Evolutionary conservation across 1,284 basidiomycete species (phyloP), one percentile per base, ranked within the genome.

Genomic region (Heterobasidion occidentale): DNA sequence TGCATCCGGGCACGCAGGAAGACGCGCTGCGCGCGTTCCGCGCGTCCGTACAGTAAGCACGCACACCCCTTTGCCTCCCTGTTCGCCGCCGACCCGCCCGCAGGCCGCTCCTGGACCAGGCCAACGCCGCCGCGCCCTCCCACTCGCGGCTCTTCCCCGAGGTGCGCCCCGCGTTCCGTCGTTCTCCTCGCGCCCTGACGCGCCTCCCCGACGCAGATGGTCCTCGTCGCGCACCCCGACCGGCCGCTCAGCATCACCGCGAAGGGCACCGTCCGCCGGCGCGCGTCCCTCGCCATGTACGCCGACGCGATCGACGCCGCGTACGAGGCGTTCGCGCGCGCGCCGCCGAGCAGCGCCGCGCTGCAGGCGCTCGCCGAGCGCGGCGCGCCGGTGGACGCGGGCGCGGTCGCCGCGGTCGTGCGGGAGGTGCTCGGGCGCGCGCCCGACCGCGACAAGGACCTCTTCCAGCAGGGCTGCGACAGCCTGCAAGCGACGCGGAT

Each of bases 121-220:
- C 69, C 48, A 77, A 76, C 55, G 59, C 60, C 9, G 70, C 65
- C 36, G 71, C 71, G 9, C 73, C 73, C 1, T 64, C 69, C 36
- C 73, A 74, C 46, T 71, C 72, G 33, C 66, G 74, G 36, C 58
- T 76, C 20, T 73, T 73, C 62, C 75, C 63, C 58, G 65, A 66
- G 56, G 64, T 62, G 38, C 27, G 6, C 6, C 17, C 19, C 27
- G 7, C 38, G 3, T 3, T 33, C n/a, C 9, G 2, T 34, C 35
- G n/a, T 20, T 4, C 15, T 33, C 15, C 15, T 20, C 14, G 7
- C 19, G 17, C 4, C 9, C 48, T 52, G 36, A 38, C 33, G 15
- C 15, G 20, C 9, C 5, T 15, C 34, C 56, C 2, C 35, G 20
- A 46, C 53, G 15, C 42, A 70, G 68, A 69, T 68, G 68, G 66